These are phyloP conservation scores for Dictyostelium intermedium DNA, from an alignment of 78 protist species.

Conservation along the genomic window DNA sequence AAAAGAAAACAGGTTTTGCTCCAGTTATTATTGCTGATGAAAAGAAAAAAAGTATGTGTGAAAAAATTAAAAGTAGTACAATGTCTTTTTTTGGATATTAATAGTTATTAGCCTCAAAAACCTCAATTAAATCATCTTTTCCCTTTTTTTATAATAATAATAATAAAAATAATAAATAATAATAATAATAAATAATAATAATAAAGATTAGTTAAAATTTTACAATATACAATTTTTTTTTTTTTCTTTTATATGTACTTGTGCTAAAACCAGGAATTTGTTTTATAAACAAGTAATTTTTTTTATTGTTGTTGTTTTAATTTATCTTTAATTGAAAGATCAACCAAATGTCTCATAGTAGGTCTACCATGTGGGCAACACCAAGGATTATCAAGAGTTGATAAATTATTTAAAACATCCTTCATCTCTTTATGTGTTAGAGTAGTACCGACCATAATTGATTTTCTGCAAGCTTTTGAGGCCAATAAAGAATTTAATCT, in stretches of 20 bases:
- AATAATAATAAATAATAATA: too few relatives aligned
- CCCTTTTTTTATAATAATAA: too few relatives aligned
- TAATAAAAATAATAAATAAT: too few relatives aligned
- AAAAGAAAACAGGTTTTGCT: not conserved
- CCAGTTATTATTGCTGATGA: too few relatives aligned
- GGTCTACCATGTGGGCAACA: conserved; percentile 99
- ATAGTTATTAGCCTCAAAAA: too few relatives aligned
- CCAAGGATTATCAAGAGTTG: conserved; percentile 93
- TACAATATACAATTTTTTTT: too few relatives aligned
- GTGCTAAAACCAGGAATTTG: too few relatives aligned
- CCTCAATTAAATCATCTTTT: too few relatives aligned
- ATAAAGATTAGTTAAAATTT: too few relatives aligned
- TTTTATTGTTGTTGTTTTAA: not conserved
- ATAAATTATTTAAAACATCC: conserved; percentile 76
- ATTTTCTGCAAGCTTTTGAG: conserved; percentile 91
- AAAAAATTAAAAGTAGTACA: too few relatives aligned
- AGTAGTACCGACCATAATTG: conserved; percentile 94
- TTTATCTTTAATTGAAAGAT: not conserved
- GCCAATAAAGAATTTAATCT: conserved; percentile 92
- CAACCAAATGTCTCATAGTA: conserved; percentile 93
- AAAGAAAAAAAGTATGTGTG: too few relatives aligned
- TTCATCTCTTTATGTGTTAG: conserved; percentile 79
- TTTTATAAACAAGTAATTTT: not conserved
- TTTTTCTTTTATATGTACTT: not conserved
- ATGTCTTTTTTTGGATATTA: too few relatives aligned